Evolutionary conservation across 805 yeast genomes (phyloP), one percentile per base, ranked within the genome.

Genomic region (Candida multigemmis): DNA sequence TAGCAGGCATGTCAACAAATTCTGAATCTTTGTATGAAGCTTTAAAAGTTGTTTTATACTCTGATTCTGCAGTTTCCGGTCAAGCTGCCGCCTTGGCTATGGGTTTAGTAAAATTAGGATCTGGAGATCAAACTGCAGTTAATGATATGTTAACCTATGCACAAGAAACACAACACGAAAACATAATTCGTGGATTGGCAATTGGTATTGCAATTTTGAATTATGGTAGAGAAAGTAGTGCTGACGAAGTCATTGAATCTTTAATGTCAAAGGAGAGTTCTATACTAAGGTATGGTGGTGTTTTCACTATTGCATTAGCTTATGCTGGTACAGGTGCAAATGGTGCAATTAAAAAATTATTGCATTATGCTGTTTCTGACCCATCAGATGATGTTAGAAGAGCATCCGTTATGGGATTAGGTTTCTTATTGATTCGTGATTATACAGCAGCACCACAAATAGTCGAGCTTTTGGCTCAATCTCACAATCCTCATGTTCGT

Each of bases 401-500:
- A 56, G 96, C 94, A 2, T 83, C 98, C 2, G 96, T 89, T 10
- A 77, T 79, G 54, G 77, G 86, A 6, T 68, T 91, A 28, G 98
- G 98, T 12, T 91, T 91, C 56, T 78, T 91, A 25, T 66, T 91
- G 40, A 68, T 89, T 33, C 82, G 95, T 48, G 93, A 87, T 50
- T 83, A 85, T 53, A 77, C 86, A 10, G 86, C 95, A 0, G 89
- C 91, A 12, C 98, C 98, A 31, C 80, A 93, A 40, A 81, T 91
- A 60, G 96, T 91, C 20, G 94, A 89, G 52, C 66, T 91, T 31
- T 68, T 91, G 41, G 74, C 95, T 0, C 94, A 86, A 54, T 83
- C 95, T 1, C 96, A 91, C 54, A 91, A 91, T 52, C 95, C 98
- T 9, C 96, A 91, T 50, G 97, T 91, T 19, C 82, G 98, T 53